phyloP scores from a whole-genome alignment of 148 eudicot species.

The Rhododendron williamsianum region DNA sequence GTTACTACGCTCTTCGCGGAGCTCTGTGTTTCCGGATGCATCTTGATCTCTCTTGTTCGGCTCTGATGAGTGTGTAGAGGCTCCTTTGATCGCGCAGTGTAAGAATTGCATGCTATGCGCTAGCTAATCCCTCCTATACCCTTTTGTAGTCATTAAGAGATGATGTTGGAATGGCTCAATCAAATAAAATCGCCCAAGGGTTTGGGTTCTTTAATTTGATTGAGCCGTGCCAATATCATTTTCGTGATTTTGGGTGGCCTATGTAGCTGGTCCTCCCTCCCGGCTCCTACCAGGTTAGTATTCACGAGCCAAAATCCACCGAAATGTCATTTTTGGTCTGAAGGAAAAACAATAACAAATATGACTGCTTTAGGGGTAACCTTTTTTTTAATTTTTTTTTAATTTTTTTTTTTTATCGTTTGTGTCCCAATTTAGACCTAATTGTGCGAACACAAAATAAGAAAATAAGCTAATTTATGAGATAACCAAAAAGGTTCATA shows the following conservation, averaged over 20 bases:
- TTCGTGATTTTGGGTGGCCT: not conserved
- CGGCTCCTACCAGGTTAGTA: not conserved
- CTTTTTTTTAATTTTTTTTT: too few relatives aligned
- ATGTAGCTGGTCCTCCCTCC: not conserved
- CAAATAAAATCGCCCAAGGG: conserved; percentile 36
- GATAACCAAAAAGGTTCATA: not conserved
- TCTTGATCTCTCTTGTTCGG: not conserved
- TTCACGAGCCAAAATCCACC: not conserved
- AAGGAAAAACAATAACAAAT: not conserved
- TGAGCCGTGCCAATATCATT: conserved; percentile 84
- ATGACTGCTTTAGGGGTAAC: not conserved
- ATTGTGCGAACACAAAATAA: not conserved
- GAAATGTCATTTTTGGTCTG: not conserved
- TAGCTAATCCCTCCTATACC: not conserved
- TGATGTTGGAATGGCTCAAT: conserved; percentile 72
- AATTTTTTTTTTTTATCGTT: too few relatives aligned
- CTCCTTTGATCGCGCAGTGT: not conserved
- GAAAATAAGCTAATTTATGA: not conserved
- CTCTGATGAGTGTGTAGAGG: not conserved
- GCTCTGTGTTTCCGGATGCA: not conserved
- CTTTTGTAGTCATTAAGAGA: conserved; percentile 3
- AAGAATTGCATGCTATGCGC: not conserved
- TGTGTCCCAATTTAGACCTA: not conserved
- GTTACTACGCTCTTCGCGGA: not conserved
- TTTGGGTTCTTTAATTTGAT: conserved; percentile 53